phyloP scores from a whole-genome alignment of 2,329 filamentous ascomycete genomes.

The Pyricularia grisea region DNA sequence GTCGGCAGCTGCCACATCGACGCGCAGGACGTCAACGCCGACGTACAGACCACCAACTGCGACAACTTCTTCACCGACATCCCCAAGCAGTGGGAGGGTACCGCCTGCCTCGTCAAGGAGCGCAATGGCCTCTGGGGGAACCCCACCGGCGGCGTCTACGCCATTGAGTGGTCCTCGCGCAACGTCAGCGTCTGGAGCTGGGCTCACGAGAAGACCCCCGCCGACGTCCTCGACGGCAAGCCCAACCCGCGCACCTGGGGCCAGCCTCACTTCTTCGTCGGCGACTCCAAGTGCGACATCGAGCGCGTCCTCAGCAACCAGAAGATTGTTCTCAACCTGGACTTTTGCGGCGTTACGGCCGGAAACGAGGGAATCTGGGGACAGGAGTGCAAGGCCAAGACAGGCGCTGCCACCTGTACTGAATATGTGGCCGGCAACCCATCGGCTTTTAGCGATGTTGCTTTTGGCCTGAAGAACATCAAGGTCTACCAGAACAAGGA shows the following conservation, averaged over 20 bases:
- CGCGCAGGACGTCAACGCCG: constrained; percentile 16
- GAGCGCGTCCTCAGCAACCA: constrained; percentile 53
- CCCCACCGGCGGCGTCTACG: constrained; percentile 17
- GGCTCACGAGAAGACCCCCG: constrained; percentile 20
- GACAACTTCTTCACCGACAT: constrained; percentile 30
- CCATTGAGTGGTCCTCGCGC: constrained; percentile 31
- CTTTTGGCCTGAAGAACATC: constrained; percentile 34
- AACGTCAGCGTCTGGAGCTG: constrained; percentile 33
- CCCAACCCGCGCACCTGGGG: constrained; percentile 61
- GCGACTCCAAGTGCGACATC: constrained; percentile 51
- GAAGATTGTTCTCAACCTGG: constrained; percentile 64
- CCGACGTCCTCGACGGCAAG: constrained; percentile 23
- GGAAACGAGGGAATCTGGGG: constrained; percentile 23
- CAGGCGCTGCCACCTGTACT: constrained; percentile 19
- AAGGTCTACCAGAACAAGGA: constrained; percentile 20
- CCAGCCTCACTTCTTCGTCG: constrained; percentile 51
- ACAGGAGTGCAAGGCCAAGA: constrained; percentile 15
- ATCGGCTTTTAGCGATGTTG: constrained; percentile 23
- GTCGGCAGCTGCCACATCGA: constrained; percentile 26
- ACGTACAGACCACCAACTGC: constrained; percentile 27
- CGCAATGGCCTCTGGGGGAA: constrained; percentile 25
- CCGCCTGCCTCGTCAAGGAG: constrained; percentile 32
- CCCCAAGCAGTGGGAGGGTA: constrained; percentile 21
- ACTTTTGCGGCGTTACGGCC: constrained; percentile 67
- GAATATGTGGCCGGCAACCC: constrained; percentile 28